Evolutionary conservation across 805 yeast genomes (phyloP).

Genomic region (Candida gorgasii): DNA sequence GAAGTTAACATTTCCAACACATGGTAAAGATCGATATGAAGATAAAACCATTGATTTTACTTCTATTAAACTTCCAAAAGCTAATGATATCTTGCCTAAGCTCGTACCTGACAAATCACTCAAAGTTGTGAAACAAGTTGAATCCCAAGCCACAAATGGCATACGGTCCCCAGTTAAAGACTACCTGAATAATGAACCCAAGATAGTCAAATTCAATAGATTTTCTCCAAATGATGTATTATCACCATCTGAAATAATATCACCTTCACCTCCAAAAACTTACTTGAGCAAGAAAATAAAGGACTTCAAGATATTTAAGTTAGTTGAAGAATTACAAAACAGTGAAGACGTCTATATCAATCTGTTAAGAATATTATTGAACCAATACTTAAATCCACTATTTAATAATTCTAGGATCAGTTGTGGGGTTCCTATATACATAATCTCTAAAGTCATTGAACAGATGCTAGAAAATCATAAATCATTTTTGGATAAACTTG

Average conservation of each 20-base stretch:
- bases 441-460: not conserved
- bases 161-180: too few species aligned
- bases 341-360: conserved; percentile 52
- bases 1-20: not conserved
- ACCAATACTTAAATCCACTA: conserved; percentile 44
- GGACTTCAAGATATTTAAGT: conserved; percentile 15
- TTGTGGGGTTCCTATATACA: conserved; percentile 8
- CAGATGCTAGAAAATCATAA: conserved; percentile 4
- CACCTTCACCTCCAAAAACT: conserved; percentile 12
- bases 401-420: conserved; percentile 14
- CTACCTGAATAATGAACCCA: too few species aligned
- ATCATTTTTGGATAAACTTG: not conserved
- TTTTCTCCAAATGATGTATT: conserved; percentile 9
- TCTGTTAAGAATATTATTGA: conserved; percentile 43
- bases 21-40: not conserved
- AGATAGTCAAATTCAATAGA: too few species aligned
- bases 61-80: too few species aligned
- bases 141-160: too few species aligned
- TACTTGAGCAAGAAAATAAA: conserved; percentile 20
- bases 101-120: too few species aligned
- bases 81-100: too few species aligned
- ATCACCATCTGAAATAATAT: conserved; percentile 9
- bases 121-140: too few species aligned
- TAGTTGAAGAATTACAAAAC: conserved; percentile 48
- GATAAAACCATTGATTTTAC: not conserved